Percentiles rank a stretch among this genome's conserved stretches.
These are phyloP conservation scores for Solanum raphanifolium DNA, from an alignment of 257 asterid genomes.

Conservation along the genomic window DNA sequence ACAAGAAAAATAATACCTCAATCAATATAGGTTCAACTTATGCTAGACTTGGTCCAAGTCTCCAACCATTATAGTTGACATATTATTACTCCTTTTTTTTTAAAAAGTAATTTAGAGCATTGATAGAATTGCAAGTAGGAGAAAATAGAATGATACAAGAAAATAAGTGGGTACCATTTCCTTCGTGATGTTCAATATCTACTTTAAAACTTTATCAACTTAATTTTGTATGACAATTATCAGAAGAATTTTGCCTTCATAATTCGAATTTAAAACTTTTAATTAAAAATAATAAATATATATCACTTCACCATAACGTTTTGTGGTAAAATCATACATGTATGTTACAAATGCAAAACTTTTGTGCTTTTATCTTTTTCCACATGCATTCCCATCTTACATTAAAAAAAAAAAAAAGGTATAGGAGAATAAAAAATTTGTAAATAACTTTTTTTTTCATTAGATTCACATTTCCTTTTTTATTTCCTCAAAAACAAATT, in stretches of 20 bases:
- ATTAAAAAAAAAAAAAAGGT: not conserved
- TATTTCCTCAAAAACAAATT: not conserved
- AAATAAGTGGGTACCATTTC: not conserved
- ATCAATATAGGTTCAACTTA: not conserved
- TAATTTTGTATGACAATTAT: not conserved
- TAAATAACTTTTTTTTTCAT: not conserved
- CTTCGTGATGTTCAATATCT: not conserved
- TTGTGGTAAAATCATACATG: not conserved
- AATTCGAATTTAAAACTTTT: not conserved
- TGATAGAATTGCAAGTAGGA: not conserved
- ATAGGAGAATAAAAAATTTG: not conserved
- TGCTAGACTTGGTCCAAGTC: not conserved
- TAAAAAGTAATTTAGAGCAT: not conserved
- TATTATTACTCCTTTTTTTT: not conserved
- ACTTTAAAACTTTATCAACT: not conserved
- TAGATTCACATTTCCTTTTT: not conserved
- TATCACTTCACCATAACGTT: not conserved
- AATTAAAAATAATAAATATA: not conserved
- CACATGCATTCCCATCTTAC: not conserved
- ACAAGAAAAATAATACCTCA: not conserved
- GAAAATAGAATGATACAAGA: not conserved
- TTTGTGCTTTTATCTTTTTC: not conserved
- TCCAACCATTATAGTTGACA: not conserved
- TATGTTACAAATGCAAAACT: not conserved
- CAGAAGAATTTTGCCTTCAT: not conserved